Evolutionary conservation across 495 filamentous ascomycete species (phyloP).

Genomic region (Penicillium chermesinum): DNA sequence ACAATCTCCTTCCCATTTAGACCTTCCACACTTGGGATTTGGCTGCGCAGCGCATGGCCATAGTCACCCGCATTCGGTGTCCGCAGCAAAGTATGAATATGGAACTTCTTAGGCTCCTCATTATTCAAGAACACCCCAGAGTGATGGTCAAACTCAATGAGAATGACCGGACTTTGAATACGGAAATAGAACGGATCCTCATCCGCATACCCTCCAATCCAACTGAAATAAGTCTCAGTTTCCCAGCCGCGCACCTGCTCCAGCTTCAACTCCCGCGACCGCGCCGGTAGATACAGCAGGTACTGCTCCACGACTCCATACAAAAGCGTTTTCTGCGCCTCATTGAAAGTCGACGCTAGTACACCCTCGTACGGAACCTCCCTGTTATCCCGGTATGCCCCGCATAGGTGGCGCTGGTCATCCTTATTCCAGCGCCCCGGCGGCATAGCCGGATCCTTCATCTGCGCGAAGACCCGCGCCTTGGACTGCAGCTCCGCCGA

Average conservation of each 20-base stretch:
- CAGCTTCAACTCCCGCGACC: constrained; percentile 47
- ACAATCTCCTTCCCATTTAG: constrained; percentile 38
- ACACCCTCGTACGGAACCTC: constrained; percentile 70
- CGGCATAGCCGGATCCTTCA: constrained; percentile 59
- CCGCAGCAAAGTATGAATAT: constrained; percentile 66
- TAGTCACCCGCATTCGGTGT: constrained; percentile 74
- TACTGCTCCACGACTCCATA: constrained; percentile 54
- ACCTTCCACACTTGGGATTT: constrained; percentile 36
- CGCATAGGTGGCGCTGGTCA: constrained; percentile 68
- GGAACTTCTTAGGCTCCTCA: constrained; percentile 66
- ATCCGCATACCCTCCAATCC: constrained; percentile 65
- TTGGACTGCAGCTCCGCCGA: constrained; percentile 36
- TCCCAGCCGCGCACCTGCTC: constrained; percentile 47
- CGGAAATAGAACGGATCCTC: constrained; percentile 71
- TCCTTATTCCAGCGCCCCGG: constrained; percentile 67
- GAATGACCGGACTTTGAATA: constrained; percentile 65
- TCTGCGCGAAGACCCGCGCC: constrained; percentile 51
- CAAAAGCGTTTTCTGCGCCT: constrained; percentile 47
- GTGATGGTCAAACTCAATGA: constrained; percentile 76
- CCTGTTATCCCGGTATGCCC: constrained; percentile 71
- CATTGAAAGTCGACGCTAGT: constrained; percentile 35
- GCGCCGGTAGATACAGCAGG: constrained; percentile 56
- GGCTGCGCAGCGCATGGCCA: constrained; percentile 49
- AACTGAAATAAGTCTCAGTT: constrained; percentile 66
- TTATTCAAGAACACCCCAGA: constrained; percentile 74